phyloP scores from a whole-genome alignment of 164 flowering plant genomes.

The Aristolochia fimbriata region DNA sequence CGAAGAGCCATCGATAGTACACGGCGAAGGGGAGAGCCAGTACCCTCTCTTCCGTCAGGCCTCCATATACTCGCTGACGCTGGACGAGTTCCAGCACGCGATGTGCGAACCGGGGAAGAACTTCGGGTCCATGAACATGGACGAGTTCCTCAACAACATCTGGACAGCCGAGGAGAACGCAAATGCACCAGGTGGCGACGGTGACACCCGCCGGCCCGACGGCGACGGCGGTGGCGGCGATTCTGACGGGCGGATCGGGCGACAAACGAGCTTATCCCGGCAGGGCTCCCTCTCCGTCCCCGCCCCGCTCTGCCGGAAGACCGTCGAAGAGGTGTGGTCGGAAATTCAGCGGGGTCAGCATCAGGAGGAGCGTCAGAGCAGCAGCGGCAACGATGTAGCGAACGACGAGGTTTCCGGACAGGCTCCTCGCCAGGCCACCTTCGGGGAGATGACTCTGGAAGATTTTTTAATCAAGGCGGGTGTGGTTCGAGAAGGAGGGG shows the following conservation, averaged over 20 bases:
- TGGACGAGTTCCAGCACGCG: constrained; percentile 79
- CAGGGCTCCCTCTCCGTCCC: constrained; percentile 65
- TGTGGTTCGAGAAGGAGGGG: constrained; percentile 55
- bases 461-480: constrained; percentile 89
- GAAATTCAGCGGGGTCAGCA: constrained; percentile 47
- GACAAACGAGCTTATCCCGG: constrained; percentile 50
- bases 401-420: constrained; percentile 1
- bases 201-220: constrained; percentile 6
- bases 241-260: constrained; percentile 7
- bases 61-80: constrained; percentile 85
- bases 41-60: constrained; percentile 32
- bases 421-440: constrained; percentile 51
- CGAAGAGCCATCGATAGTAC: not conserved
- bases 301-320: constrained; percentile 56
- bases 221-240: constrained; percentile 1
- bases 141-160: constrained; percentile 77
- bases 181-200: constrained; percentile 23
- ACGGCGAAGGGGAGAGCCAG: not conserved
- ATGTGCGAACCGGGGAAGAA: constrained; percentile 65
- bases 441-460: constrained; percentile 96
- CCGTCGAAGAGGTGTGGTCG: constrained; percentile 94
- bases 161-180: constrained; percentile 85
- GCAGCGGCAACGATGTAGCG: constrained; percentile 14
- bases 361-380: constrained; percentile 7
- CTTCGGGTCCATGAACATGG: constrained; percentile 98